These are phyloP conservation scores for Gossypium anomalum DNA, from an alignment of 345 rosid species.

Conservation along the genomic window DNA sequence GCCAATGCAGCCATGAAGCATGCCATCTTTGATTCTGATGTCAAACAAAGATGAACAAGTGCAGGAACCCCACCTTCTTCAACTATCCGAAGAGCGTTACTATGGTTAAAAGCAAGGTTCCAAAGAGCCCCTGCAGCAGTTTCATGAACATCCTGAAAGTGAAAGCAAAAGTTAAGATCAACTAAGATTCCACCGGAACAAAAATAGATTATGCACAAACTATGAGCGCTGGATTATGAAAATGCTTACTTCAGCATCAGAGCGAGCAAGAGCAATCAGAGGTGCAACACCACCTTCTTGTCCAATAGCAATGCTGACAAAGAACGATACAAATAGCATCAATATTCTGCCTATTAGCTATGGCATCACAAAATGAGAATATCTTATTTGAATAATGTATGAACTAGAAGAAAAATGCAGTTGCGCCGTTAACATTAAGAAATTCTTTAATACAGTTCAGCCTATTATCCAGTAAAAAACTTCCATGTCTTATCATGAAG, in stretches of 20 bases:
- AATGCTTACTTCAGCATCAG: slow-evolving; percentile 57
- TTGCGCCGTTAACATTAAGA: background rate
- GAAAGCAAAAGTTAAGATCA: slow-evolving; percentile 10
- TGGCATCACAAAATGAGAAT: background rate
- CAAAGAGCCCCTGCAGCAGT: slow-evolving; percentile 90
- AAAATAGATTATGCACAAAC: background rate
- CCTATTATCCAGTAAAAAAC: background rate
- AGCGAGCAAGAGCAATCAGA: slow-evolving; percentile 62
- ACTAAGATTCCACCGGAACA: background rate
- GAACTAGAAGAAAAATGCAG: background rate
- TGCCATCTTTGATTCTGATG: slow-evolving; percentile 79
- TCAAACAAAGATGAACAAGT: slow-evolving; percentile 64
- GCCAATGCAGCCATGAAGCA: slow-evolving; percentile 87
- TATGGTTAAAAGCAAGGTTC: slow-evolving; percentile 81
- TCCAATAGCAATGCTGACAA: slow-evolving; percentile 65
- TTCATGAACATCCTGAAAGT: slow-evolving; percentile 79
- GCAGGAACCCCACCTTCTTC: slow-evolving; percentile 88
- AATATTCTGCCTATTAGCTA: background rate
- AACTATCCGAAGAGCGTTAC: slow-evolving; percentile 80
- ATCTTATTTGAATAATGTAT: background rate
- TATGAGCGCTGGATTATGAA: background rate
- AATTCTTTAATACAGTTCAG: background rate
- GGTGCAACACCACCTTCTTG: slow-evolving; percentile 80
- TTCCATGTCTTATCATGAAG: background rate
- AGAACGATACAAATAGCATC: slow-evolving; percentile 12